These are phyloP conservation scores for Floccularia luteovirens DNA, from an alignment of 768 basidiomycete genomes.

Conservation along the genomic window DNA sequence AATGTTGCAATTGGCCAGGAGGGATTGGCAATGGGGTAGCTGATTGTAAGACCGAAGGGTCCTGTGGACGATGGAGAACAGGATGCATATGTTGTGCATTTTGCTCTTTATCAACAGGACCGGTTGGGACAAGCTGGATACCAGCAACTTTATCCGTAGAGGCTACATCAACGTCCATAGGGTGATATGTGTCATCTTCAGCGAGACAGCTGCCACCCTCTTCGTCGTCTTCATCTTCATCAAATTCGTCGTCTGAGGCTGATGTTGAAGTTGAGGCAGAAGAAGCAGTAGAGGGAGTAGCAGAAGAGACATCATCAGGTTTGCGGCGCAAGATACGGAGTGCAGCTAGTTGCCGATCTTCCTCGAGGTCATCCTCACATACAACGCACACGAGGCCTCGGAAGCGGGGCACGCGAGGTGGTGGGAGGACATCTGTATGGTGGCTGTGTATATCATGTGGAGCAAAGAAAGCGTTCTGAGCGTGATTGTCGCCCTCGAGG, in stretches of 20 bases:
- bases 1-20: no score
- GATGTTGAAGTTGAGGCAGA: neutral
- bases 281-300: slow-evolving; percentile 6
- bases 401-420: slow-evolving; percentile 31
- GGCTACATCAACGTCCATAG: slow-evolving; percentile 13
- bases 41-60: slow-evolving; percentile 1
- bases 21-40: slow-evolving; percentile 8
- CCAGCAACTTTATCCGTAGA: slow-evolving; percentile 6
- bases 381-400: slow-evolving; percentile 83
- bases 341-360: slow-evolving; percentile 23
- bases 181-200: neutral
- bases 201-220: neutral
- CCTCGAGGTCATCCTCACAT: slow-evolving; percentile 58
- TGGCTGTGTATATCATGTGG: slow-evolving; percentile 12
- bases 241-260: slow-evolving; percentile 10
- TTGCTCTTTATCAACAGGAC: slow-evolving; percentile 12
- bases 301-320: slow-evolving; percentile 8
- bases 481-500: slow-evolving; percentile 71
- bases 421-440: neutral
- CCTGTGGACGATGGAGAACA: slow-evolving; percentile 24
- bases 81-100: slow-evolving; percentile 52
- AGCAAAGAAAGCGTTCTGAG: slow-evolving; percentile 79
- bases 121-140: neutral
- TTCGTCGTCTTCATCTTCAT: slow-evolving; percentile 13
- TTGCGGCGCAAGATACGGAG: slow-evolving; percentile 25